Percentiles rank a stretch among this genome's conserved stretches.
Conservation (phyloP, 2,329 filamentous ascomycete species). For the Beauveria sp. region DNA sequence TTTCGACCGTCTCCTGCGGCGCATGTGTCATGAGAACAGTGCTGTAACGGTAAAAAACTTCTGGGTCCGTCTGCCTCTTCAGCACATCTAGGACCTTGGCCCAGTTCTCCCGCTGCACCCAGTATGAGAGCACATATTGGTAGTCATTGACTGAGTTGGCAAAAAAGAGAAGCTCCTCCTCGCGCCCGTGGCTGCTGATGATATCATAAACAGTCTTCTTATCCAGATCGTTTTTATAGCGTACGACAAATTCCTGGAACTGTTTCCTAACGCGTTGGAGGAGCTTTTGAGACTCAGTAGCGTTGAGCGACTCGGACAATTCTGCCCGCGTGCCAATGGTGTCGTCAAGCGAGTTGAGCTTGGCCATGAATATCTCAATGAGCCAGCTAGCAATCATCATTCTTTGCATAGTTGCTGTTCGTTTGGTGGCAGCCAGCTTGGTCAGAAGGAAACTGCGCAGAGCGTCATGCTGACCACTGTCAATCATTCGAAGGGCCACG, state of each 20-base stretch:
- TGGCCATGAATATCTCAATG: constrained; percentile 93
- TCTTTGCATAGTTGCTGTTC: constrained; percentile 80
- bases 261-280: constrained; percentile 65
- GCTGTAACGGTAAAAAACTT: constrained; percentile 94
- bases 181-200: constrained; percentile 88
- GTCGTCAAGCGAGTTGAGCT: constrained; percentile 89
- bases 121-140: constrained; percentile 92
- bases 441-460: constrained; percentile 82
- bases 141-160: constrained; percentile 85
- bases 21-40: constrained; percentile 92
- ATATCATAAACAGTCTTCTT: constrained; percentile 90
- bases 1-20: constrained; percentile 81
- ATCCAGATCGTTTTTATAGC: constrained; percentile 81
- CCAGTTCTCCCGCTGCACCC: constrained; percentile 95
- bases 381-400: constrained; percentile 95
- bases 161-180: constrained; percentile 88
- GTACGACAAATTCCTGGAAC: constrained; percentile 80
- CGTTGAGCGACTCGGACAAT: constrained; percentile 62
- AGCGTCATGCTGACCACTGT: constrained; percentile 83
- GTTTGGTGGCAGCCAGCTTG: constrained; percentile 76
- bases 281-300: constrained; percentile 63
- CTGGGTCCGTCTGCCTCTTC: constrained; percentile 85
- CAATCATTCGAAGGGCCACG: constrained; percentile 84
- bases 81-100: constrained; percentile 76
- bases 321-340: constrained; percentile 86